phyloP scores from a whole-genome alignment of 345 rosid species.

The sweet orange (Citrus sinensis) region DVS_A1.0 CM039161.1:22612501-22613000 shows the following conservation, averaged over 20 bases:
- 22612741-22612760: neutral
- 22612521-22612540: slow-evolving; percentile 94
- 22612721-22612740: neutral
- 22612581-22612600: slow-evolving; percentile 97
- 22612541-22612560: slow-evolving; percentile 58
- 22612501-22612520: slow-evolving; percentile 90
- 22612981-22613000: neutral
- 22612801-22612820: neutral
- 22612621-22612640: slow-evolving; percentile 9
- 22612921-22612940: neutral
- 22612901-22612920: neutral
- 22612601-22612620: slow-evolving; percentile 34
- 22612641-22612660: neutral
- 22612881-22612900: neutral
- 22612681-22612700: neutral
- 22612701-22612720: neutral
- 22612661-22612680: neutral
- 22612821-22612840: neutral
- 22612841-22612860: neutral
- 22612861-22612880: neutral
- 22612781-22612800: neutral
- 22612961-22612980: neutral
- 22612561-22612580: slow-evolving; percentile 78
- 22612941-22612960: neutral
- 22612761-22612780: neutral